Conservation (phyloP, 2,329 filamentous ascomycete species). For the Camptophora hylomeconis region DNA sequence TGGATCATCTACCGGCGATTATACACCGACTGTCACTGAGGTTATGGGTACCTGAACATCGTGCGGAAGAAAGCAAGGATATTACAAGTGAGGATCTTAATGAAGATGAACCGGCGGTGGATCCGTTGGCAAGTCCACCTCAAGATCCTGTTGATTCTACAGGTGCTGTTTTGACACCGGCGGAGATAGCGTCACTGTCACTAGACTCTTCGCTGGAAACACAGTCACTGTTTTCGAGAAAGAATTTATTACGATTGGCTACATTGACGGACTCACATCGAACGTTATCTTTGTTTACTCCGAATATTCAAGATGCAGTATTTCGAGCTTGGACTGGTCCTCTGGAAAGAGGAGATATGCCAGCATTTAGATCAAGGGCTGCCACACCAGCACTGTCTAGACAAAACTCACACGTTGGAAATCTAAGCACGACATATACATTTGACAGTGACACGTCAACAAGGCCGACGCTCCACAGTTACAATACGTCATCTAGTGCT, state of each 20-base stretch:
- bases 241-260: constrained; percentile 74
- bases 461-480: constrained; percentile 28
- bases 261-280: constrained; percentile 77
- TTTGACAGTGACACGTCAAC: constrained; percentile 63
- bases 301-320: constrained; percentile 76
- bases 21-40: constrained; percentile 84
- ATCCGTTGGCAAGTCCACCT: constrained; percentile 71
- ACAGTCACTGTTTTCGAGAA: constrained; percentile 87
- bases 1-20: constrained; percentile 94
- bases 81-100: constrained; percentile 37
- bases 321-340: constrained; percentile 85
- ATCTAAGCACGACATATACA: constrained; percentile 45
- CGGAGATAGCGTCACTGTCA: constrained; percentile 61
- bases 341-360: constrained; percentile 52
- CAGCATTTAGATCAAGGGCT: constrained; percentile 20
- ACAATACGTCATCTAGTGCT: constrained; percentile 24
- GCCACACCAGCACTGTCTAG: constrained; percentile 42
- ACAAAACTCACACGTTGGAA: constrained; percentile 47
- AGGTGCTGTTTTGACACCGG: constrained; percentile 63
- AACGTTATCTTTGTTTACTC: constrained; percentile 82
- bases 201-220: constrained; percentile 69
- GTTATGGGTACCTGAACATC: constrained; percentile 80
- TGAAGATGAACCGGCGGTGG: constrained; percentile 50
- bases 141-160: constrained; percentile 70
- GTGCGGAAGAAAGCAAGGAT: constrained; percentile 50